These are phyloP conservation scores for Vanderwaltozyma tropicalis DNA, from an alignment of 805 yeast species.

Conservation along the genomic window DNA sequence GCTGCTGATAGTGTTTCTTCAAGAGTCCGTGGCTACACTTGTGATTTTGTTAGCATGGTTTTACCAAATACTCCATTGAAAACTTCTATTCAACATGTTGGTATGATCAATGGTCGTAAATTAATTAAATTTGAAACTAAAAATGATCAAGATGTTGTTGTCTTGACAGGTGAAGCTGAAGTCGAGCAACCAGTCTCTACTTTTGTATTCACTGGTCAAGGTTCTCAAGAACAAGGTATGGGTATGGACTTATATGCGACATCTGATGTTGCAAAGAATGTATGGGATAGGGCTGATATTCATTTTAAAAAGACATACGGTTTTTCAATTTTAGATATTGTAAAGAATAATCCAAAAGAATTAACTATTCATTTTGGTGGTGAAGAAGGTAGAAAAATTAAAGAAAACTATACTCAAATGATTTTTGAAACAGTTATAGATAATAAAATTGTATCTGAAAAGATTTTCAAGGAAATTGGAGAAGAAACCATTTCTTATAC, in stretches of 20 bases:
- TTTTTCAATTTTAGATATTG: slow-evolving; percentile 92
- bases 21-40: slow-evolving; percentile 89
- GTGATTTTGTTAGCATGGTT: slow-evolving; percentile 92
- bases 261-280: slow-evolving; percentile 84
- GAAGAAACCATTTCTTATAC: slow-evolving; percentile 75
- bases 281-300: slow-evolving; percentile 95
- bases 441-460: slow-evolving; percentile 79
- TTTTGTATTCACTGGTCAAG: slow-evolving; percentile 98
- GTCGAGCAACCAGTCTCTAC: slow-evolving; percentile 97
- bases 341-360: slow-evolving; percentile 89
- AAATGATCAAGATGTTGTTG: slow-evolving; percentile 73
- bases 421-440: slow-evolving; percentile 90
- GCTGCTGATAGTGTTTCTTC: slow-evolving; percentile 96
- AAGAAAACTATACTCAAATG: slow-evolving; percentile 93
- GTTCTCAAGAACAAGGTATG: slow-evolving; percentile 99
- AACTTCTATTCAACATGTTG: slow-evolving; percentile 86
- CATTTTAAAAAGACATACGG: slow-evolving; percentile 93
- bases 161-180: slow-evolving; percentile 92
- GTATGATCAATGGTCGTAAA: slow-evolving; percentile 99
- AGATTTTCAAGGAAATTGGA: slow-evolving; percentile 87
- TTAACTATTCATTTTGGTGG: slow-evolving; percentile 96
- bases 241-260: slow-evolving; percentile 96
- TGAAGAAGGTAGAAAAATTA: slow-evolving; percentile 88
- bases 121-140: slow-evolving; percentile 83
- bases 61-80: slow-evolving; percentile 86